These are phyloP conservation scores for Protomyces lactucae-debilis DNA, from an alignment of 1,139 yeast species.

Conservation along the genomic window DNA sequence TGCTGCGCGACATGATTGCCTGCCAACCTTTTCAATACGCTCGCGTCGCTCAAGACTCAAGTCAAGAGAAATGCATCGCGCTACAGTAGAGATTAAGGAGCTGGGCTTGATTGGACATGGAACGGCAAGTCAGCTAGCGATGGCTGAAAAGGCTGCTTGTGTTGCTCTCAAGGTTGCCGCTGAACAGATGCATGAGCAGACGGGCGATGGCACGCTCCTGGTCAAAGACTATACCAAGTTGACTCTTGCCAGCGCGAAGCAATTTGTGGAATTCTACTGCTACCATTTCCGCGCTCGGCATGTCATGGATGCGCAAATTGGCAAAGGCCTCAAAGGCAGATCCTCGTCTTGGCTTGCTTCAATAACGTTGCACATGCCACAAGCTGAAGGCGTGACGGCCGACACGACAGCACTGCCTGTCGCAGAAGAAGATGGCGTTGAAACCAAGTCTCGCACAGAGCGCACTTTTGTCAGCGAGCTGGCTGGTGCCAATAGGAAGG, in stretches of 20 bases:
- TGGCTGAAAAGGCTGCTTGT: slow-evolving; percentile 26
- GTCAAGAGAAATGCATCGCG: background rate
- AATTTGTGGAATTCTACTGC: slow-evolving; percentile 31
- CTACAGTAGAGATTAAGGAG: slow-evolving; percentile 3
- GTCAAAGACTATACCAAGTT: slow-evolving; percentile 27
- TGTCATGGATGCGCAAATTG: background rate
- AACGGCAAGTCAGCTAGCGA: background rate
- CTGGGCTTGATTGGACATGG: slow-evolving; percentile 15
- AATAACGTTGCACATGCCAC: background rate
- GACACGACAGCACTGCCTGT: background rate
- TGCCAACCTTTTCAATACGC: slow-evolving; percentile 19
- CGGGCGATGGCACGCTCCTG: slow-evolving; percentile 19
- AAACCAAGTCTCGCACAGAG: background rate
- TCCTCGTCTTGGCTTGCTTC: background rate
- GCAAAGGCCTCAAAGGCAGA: background rate
- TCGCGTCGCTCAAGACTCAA: slow-evolving; percentile 4
- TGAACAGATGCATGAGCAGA: slow-evolving; percentile 24
- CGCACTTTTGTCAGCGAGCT: background rate
- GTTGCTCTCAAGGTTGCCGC: slow-evolving; percentile 28
- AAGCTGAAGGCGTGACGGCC: background rate
- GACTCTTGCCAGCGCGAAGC: slow-evolving; percentile 29
- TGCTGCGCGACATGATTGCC: slow-evolving; percentile 18
- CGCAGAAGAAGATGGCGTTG: background rate
- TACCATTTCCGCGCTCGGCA: background rate
- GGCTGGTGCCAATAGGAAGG: slow-evolving; percentile 1